These are phyloP conservation scores for Albugo candida DNA, from an alignment of 352 stramenopile genomes.

Conservation along the genomic window DNA sequence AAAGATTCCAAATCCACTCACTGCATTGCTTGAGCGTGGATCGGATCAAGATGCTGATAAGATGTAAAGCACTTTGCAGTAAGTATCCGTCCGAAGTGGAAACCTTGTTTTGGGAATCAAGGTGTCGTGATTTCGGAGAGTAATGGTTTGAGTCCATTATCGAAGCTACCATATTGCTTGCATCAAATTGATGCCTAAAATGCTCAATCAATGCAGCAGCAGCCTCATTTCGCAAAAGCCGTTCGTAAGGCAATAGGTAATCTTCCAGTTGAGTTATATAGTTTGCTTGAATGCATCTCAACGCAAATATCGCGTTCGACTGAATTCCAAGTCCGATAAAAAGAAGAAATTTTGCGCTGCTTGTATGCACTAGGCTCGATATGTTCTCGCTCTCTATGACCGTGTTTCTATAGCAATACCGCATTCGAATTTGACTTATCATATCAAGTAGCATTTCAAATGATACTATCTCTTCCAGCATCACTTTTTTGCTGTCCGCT, in stretches of 20 bases:
- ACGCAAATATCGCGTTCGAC: slow-evolving; percentile 18
- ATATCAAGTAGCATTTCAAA: slow-evolving; percentile 15
- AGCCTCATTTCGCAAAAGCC: neutral
- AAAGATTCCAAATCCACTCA: slow-evolving; percentile 26
- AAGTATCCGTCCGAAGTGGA: no score
- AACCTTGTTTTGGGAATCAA: no score
- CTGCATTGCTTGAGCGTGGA: slow-evolving; percentile 6
- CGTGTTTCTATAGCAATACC: slow-evolving; percentile 6
- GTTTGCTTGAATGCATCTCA: slow-evolving; percentile 16
- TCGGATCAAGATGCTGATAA: slow-evolving; percentile 12
- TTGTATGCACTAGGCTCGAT: slow-evolving; percentile 14
- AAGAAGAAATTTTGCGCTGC: slow-evolving; percentile 34
- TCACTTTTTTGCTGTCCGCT: slow-evolving; percentile 23
- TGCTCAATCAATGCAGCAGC: neutral
- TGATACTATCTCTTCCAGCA: slow-evolving; percentile 19
- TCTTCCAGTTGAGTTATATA: slow-evolving; percentile 15
- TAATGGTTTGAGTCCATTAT: no score
- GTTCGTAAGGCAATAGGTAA: neutral
- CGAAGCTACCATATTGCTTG: no score
- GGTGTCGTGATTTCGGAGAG: no score
- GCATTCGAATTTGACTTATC: neutral
- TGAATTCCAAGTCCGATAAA: slow-evolving; percentile 38
- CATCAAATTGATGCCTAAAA: no score
- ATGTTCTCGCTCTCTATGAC: neutral
- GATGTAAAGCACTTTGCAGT: neutral